Conservation (phyloP, 345 rosid species). For the Citrus inodora region DNA sequence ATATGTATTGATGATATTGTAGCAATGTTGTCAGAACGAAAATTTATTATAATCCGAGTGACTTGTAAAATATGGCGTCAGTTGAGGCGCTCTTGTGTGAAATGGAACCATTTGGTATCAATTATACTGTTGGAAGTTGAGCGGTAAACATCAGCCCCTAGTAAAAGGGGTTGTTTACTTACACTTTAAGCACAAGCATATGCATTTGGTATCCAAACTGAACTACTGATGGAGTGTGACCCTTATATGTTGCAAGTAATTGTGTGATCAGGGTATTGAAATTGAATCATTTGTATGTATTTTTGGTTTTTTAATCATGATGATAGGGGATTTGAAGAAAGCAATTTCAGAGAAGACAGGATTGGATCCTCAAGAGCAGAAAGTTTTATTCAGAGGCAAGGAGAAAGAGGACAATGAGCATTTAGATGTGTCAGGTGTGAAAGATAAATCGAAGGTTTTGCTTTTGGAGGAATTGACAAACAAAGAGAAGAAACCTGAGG, state of each 20-base stretch:
- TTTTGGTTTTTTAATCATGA: neutral
- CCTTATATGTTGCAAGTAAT: neutral
- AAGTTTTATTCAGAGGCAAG: slow-evolving; percentile 72
- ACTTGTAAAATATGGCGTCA: too few relatives aligned
- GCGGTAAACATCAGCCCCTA: too few relatives aligned
- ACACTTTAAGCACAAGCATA: neutral
- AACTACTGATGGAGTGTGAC: neutral
- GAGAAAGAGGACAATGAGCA: slow-evolving; percentile 64
- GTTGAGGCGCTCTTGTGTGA: too few relatives aligned
- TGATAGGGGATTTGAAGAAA: slow-evolving; percentile 64
- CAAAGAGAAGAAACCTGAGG: slow-evolving; percentile 38
- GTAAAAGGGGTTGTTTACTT: neutral
- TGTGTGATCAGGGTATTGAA: neutral
- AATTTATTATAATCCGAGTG: neutral
- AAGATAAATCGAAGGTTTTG: slow-evolving; percentile 62
- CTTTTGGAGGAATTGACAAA: slow-evolving; percentile 40
- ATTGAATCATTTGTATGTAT: neutral
- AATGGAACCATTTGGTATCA: too few relatives aligned
- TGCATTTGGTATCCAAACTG: neutral
- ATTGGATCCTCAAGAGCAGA: slow-evolving; percentile 40
- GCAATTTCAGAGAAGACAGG: slow-evolving; percentile 48
- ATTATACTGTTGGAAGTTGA: too few relatives aligned
- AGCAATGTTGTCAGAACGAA: neutral
- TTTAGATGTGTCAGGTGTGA: slow-evolving; percentile 58
- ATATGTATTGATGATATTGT: too few relatives aligned